phyloP scores from a whole-genome alignment of 2,329 filamentous ascomycete species.

The Trichophyton rubrum region DNA sequence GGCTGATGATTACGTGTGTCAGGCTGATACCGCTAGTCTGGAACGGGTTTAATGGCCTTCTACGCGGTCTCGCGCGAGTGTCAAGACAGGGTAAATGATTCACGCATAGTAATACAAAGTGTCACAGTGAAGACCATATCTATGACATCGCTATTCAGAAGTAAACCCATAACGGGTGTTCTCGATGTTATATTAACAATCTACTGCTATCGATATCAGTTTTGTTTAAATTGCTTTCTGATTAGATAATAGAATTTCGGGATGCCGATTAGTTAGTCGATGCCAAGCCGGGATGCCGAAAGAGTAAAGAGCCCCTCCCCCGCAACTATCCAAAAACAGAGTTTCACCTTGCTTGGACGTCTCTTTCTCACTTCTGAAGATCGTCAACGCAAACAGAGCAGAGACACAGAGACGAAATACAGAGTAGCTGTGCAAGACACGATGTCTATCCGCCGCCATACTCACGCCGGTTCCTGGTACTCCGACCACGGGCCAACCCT shows the following conservation, averaged over 20 bases:
- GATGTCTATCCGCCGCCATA: conserved; percentile 43
- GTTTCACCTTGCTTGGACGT: not conserved
- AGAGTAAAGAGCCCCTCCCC: not conserved
- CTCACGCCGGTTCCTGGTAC: conserved; percentile 87
- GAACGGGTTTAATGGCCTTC: not conserved
- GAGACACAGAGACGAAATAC: not conserved
- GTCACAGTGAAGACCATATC: too few relatives aligned
- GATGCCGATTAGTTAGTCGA: not conserved
- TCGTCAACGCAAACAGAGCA: not conserved
- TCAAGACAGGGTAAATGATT: not conserved
- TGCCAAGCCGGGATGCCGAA: conserved; percentile 1
- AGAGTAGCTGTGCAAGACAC: not conserved
- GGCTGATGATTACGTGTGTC: not conserved
- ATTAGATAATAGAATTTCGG: not conserved
- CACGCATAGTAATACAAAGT: not conserved
- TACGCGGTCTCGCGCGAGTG: not conserved
- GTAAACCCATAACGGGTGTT: too few relatives aligned
- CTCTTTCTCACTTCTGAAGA: not conserved
- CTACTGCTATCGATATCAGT: not conserved
- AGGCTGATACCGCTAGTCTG: not conserved
- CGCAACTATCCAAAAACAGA: not conserved
- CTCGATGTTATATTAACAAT: not conserved
- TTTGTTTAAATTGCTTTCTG: too few relatives aligned
- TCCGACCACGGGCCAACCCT: conserved; percentile 48
- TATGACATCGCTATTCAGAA: too few relatives aligned